These are phyloP conservation scores for Fonsecaea pedrosoi DNA, from an alignment of 2,329 filamentous ascomycete species.

Conservation along the genomic window DNA sequence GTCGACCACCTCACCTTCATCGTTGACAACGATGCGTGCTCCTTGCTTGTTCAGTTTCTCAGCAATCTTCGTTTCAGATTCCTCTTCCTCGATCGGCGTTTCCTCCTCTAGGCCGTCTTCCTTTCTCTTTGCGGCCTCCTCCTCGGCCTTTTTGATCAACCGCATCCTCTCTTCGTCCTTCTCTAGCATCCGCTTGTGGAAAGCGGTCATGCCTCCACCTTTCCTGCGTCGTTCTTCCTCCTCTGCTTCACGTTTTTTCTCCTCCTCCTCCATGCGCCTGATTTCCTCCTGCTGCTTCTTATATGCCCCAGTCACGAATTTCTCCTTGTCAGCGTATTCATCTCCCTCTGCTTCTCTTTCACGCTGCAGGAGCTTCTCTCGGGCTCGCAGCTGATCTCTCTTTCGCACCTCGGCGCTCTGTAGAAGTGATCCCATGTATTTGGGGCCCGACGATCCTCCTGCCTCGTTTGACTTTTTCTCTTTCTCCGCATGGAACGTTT, in stretches of 20 bases:
- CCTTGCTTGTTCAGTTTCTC: conserved; percentile 59
- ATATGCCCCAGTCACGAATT: conserved; percentile 70
- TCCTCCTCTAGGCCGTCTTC: conserved; percentile 45
- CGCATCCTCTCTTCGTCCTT: conserved; percentile 64
- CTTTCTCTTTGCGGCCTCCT: conserved; percentile 45
- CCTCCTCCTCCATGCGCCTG: conserved; percentile 63
- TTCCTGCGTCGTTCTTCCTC: conserved; percentile 59
- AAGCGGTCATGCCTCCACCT: conserved; percentile 61
- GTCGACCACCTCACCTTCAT: conserved; percentile 69
- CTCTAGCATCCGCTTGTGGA: conserved; percentile 66
- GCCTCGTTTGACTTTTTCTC: conserved; percentile 39
- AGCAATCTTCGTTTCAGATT: conserved; percentile 61
- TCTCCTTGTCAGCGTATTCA: conserved; percentile 70
- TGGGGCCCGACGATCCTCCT: conserved; percentile 50
- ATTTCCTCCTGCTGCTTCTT: conserved; percentile 69
- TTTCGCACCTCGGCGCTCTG: conserved; percentile 67
- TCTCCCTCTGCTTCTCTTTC: conserved; percentile 71
- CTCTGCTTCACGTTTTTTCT: conserved; percentile 59
- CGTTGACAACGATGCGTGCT: conserved; percentile 64
- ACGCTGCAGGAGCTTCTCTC: conserved; percentile 65
- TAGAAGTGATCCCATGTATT: conserved; percentile 67
- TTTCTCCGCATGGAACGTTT: conserved; percentile 51
- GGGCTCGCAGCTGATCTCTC: conserved; percentile 67
- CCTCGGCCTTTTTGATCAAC: conserved; percentile 62
- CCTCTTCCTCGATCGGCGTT: conserved; percentile 46